Conservation (phyloP, 345 rosid genomes). For the Hibiscus trionum region DNA sequence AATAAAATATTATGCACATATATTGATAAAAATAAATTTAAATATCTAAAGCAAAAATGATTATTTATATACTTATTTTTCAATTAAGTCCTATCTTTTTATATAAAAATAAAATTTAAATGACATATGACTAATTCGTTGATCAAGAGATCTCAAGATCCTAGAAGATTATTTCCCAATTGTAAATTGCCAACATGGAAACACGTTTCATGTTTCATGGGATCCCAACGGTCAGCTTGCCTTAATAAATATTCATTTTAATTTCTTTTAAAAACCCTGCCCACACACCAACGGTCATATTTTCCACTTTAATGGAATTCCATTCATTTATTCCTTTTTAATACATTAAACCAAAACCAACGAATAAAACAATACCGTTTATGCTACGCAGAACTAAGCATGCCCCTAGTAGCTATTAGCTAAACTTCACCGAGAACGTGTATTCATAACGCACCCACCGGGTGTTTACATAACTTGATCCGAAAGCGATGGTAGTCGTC, state of each 20-base stretch:
- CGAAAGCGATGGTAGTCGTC: constrained; percentile 84
- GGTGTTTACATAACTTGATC: constrained; percentile 54
- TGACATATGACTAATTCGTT: too few relatives aligned
- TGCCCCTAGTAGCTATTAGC: background rate
- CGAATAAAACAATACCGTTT: background rate
- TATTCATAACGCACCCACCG: background rate
- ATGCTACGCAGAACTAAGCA: background rate
- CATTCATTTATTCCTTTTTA: background rate
- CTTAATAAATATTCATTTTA: background rate
- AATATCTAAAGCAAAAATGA: too few relatives aligned
- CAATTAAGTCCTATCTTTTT: too few relatives aligned
- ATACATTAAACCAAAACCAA: background rate
- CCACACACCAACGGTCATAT: background rate
- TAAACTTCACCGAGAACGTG: background rate
- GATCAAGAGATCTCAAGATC: too few relatives aligned
- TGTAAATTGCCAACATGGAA: background rate
- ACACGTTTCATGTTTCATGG: background rate
- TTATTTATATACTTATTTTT: too few relatives aligned
- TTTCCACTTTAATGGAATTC: background rate
- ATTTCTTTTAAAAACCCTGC: background rate
- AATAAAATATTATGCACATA: too few relatives aligned
- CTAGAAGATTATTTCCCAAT: too few relatives aligned
- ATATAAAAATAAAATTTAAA: too few relatives aligned
- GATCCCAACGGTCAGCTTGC: background rate
- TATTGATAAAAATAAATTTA: too few relatives aligned